Evolutionary conservation across 2,329 filamentous ascomycete species (phyloP).

Genomic region (Colletotrichum sp.): DNA sequence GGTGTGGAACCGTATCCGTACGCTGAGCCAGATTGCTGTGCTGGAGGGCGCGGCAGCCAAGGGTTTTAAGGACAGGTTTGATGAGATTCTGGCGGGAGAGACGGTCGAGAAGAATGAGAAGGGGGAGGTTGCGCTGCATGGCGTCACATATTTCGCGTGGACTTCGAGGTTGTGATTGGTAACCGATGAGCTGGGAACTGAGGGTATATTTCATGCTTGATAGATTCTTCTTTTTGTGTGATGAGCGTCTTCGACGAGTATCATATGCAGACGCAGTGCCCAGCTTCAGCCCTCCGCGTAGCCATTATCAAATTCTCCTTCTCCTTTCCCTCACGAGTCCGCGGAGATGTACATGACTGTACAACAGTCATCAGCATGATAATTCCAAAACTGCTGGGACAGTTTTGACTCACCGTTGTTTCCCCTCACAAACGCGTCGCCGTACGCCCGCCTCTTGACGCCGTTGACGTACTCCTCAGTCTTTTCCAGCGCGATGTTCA

Average conservation of each 20-base stretch:
- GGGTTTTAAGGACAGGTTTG: slow-evolving; percentile 54
- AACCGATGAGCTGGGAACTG: background rate
- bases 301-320: background rate
- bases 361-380: slow-evolving; percentile 19
- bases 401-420: slow-evolving; percentile 80
- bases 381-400: background rate
- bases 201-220: slow-evolving; percentile 18
- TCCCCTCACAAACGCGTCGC: slow-evolving; percentile 93
- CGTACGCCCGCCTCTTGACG: slow-evolving; percentile 80
- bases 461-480: slow-evolving; percentile 92
- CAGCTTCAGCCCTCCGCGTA: background rate
- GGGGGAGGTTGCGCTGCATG: slow-evolving; percentile 69
- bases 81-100: slow-evolving; percentile 55
- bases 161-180: slow-evolving; percentile 49
- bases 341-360: slow-evolving; percentile 75
- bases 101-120: slow-evolving; percentile 64
- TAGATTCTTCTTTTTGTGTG: background rate
- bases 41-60: slow-evolving; percentile 55
- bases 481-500: slow-evolving; percentile 99
- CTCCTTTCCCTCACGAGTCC: slow-evolving; percentile 47
- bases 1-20: slow-evolving; percentile 68
- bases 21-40: slow-evolving; percentile 71
- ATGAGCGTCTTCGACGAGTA: background rate
- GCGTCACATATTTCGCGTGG: slow-evolving; percentile 68
- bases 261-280: background rate